Percentiles rank a stretch among this genome's conserved stretches.
These are phyloP conservation scores for Panicum miliaceum DNA, from an alignment of 176 grass and related monocot species.

Conservation along the genomic window DNA sequence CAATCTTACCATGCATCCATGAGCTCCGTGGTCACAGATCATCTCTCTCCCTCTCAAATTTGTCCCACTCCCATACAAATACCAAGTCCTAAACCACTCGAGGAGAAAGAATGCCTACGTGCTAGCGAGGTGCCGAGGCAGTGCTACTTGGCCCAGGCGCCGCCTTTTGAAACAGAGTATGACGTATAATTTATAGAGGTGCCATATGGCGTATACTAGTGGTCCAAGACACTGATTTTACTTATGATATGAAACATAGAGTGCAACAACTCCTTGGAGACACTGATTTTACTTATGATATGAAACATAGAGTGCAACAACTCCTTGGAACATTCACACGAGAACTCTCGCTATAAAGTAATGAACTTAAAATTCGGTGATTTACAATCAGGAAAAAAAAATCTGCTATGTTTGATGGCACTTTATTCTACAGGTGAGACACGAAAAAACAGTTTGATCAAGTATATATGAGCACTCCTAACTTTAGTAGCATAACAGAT, in stretches of 20 bases:
- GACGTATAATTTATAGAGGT: background rate
- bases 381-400: background rate
- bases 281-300: conserved; percentile 17
- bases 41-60: background rate
- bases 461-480: background rate
- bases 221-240: background rate
- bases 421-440: background rate
- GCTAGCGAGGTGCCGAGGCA: background rate
- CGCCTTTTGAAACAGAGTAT: background rate
- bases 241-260: conserved; percentile 2
- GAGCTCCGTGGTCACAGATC: background rate
- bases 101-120: background rate
- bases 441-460: background rate
- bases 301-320: background rate
- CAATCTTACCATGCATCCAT: background rate
- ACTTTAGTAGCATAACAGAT: background rate
- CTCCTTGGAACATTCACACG: background rate
- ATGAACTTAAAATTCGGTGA: background rate
- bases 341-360: background rate
- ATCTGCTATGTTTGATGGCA: background rate
- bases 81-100: background rate
- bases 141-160: background rate
- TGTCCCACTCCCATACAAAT: background rate
- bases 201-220: background rate
- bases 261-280: background rate